Evolutionary conservation across 257 asterid species (phyloP), one percentile per base, ranked within the genome.

Genomic region (Nicotiana undulata): DNA sequence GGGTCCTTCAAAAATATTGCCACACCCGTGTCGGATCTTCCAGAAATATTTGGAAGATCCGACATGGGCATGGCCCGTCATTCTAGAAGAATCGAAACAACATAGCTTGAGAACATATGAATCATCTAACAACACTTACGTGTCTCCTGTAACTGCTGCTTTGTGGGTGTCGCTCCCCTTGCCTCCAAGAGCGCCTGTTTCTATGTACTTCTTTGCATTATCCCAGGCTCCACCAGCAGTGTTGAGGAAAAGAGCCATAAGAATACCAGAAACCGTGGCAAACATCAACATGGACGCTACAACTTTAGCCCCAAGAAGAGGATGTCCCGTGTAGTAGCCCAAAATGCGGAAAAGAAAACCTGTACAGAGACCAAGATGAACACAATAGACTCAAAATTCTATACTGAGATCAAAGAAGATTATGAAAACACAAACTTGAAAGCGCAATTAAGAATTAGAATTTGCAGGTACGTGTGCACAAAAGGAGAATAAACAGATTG

Each of bases 201-300:
- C 99, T 16, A 96, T 96, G 86, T 96, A 96, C 79, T 96, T 96
- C 93, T 96, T 96, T 20, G 99, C 99, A 76, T 96, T 96, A 84
- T 96, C 99, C 99, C 99, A 96, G 24, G 99, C 99, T 59, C 99
- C 99, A 76, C 99, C 99, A 76, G 98, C 87, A 61, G 99, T 96
- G 84, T 96, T 96, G 56, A 96, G 94, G 90, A 96, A 96, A 66
- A 96, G 99, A 81, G 99, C 99, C 99, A 96, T 96, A 12, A 96
- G 97, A 81, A 96, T 96, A 61, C 99, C 99, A 18, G 98, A 89
- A 70, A 94, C 99, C 0, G 99, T 96, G 32, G 99, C 98, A 81
- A 96, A 96, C 99, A 96, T 96, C 88, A 96, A 85, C 97, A 96
- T 89, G 53, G 98, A 59, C 16, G 98, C 97, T 84, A 96, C 99